phyloP scores from a whole-genome alignment of 345 rosid species.

The Citrus mangshanensis region DNA sequence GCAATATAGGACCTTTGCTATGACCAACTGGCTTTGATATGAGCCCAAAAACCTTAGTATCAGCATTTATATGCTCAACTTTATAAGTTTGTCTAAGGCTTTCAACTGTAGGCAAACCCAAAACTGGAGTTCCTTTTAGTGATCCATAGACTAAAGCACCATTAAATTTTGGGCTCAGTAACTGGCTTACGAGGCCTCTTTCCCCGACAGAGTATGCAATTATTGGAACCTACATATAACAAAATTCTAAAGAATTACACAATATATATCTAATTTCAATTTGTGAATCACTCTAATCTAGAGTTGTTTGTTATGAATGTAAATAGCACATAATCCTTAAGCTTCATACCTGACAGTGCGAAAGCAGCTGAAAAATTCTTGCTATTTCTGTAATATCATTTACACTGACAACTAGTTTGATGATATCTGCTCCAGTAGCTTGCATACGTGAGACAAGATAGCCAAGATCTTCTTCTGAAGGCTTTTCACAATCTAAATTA shows the following conservation, averaged over 20 bases:
- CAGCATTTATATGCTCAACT: slow-evolving; percentile 29
- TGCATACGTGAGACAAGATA: slow-evolving; percentile 34
- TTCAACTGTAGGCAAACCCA: slow-evolving; percentile 44
- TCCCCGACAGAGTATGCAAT: slow-evolving; percentile 54
- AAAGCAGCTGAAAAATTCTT: slow-evolving; percentile 40
- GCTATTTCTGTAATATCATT: slow-evolving; percentile 46
- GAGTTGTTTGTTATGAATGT: not conserved
- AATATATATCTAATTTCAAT: not conserved
- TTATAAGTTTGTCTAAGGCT: slow-evolving; percentile 41
- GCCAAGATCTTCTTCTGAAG: slow-evolving; percentile 37
- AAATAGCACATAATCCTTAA: not conserved
- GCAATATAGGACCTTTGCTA: slow-evolving; percentile 67
- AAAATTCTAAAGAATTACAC: not conserved
- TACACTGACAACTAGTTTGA: slow-evolving; percentile 38
- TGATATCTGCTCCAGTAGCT: slow-evolving; percentile 47
- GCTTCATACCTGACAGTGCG: slow-evolving; percentile 33
- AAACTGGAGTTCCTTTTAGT: slow-evolving; percentile 34
- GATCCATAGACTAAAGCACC: slow-evolving; percentile 51
- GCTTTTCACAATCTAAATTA: slow-evolving; percentile 31
- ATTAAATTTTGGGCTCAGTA: slow-evolving; percentile 51
- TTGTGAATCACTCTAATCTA: not conserved
- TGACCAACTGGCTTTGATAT: slow-evolving; percentile 61
- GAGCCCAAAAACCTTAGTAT: slow-evolving; percentile 52
- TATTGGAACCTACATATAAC: slow-evolving; percentile 44
- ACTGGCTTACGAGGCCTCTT: slow-evolving; percentile 59